Evolutionary conservation across 768 basidiomycete genomes (phyloP).

Genomic region (Hemileccinum rubropunctum): DNA sequence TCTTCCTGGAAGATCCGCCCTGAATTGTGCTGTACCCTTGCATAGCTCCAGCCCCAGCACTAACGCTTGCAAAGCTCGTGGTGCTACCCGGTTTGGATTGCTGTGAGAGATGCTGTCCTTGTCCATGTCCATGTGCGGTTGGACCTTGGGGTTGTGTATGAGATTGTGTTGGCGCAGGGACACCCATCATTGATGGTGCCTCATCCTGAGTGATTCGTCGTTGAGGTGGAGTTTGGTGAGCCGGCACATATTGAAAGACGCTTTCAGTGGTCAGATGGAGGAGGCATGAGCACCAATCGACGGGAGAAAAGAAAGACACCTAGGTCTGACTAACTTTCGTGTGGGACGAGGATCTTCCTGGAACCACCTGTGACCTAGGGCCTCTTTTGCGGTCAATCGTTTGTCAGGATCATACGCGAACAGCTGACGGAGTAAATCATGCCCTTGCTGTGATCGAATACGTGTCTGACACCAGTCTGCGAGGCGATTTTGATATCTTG

Average conservation of each 20-base stretch:
- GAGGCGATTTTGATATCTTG: slow-evolving; percentile 59
- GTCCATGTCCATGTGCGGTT: slow-evolving; percentile 48
- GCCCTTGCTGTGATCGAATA: slow-evolving; percentile 58
- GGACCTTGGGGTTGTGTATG: slow-evolving; percentile 41
- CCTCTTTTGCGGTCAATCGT: slow-evolving; percentile 78
- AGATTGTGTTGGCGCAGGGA: slow-evolving; percentile 45
- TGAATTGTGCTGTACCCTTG: slow-evolving; percentile 30
- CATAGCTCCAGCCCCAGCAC: slow-evolving; percentile 46
- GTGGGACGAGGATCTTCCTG: slow-evolving; percentile 85
- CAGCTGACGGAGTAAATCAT: slow-evolving; percentile 80
- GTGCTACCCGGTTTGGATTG: slow-evolving; percentile 56
- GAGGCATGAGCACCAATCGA: slow-evolving; percentile 4
- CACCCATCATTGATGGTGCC: slow-evolving; percentile 80
- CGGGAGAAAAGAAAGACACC: neutral
- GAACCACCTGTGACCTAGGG: slow-evolving; percentile 89
- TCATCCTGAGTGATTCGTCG: slow-evolving; percentile 92
- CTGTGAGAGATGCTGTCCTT: slow-evolving; percentile 38
- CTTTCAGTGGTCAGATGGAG: slow-evolving; percentile 36
- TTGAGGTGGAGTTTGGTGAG: slow-evolving; percentile 76
- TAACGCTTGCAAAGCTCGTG: slow-evolving; percentile 60
- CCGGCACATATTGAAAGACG: slow-evolving; percentile 66
- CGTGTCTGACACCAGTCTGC: slow-evolving; percentile 72
- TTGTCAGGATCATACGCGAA: slow-evolving; percentile 91
- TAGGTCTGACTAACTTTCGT: slow-evolving; percentile 71
- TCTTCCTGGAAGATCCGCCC: slow-evolving; percentile 52